A percentile compares a stretch with the other conserved stretches of the same genome.
phyloP scores from a whole-genome alignment of 1,139 yeast genomes.

The Candida sp. region DNA sequence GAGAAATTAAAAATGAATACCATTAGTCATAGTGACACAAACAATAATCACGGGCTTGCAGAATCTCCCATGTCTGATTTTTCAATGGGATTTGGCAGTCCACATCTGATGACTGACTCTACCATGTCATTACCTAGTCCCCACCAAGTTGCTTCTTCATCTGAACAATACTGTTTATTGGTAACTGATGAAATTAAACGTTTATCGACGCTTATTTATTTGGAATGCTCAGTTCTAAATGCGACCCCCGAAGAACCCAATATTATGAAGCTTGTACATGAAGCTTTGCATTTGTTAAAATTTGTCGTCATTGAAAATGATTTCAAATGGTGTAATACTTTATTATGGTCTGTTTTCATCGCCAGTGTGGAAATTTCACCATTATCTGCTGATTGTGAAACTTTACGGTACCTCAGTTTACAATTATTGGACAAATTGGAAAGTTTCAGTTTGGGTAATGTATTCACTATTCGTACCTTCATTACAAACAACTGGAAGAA shows the following conservation, averaged over 20 bases:
- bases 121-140: neutral
- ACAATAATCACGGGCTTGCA: neutral
- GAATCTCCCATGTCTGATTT: neutral
- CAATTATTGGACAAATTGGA: constrained; percentile 21
- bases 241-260: constrained; percentile 15
- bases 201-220: constrained; percentile 19
- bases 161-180: constrained; percentile 23
- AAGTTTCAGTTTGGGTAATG: constrained; percentile 23
- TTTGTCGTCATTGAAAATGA: constrained; percentile 21
- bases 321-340: constrained; percentile 23
- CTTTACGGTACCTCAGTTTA: constrained; percentile 21
- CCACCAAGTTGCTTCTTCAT: neutral
- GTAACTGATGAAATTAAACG: constrained; percentile 26
- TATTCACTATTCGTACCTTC: constrained; percentile 18
- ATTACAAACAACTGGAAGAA: constrained; percentile 23
- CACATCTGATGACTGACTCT: neutral
- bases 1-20: neutral
- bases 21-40: neutral
- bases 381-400: constrained; percentile 18
- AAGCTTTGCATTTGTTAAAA: constrained; percentile 16
- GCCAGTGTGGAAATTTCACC: constrained; percentile 22
- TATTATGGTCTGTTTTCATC: constrained; percentile 25
- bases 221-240: constrained; percentile 22
- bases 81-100: neutral
- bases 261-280: constrained; percentile 13